Evolutionary conservation across 2,329 filamentous ascomycete genomes (phyloP).

Genomic region (Leptographium lundbergii): DNA sequence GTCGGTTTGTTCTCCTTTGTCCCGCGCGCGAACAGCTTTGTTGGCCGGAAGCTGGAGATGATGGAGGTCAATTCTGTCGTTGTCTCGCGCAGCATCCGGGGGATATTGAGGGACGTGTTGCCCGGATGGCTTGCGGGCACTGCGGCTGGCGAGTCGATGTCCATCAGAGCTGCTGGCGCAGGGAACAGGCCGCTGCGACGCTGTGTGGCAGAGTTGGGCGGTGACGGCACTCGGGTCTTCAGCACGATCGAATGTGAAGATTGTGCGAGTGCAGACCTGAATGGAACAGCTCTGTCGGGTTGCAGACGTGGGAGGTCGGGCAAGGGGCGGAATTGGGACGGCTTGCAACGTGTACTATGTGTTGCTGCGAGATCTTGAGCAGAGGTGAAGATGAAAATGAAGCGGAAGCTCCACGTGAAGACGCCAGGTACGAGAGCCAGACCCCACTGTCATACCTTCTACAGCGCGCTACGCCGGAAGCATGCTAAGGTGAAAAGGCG

Average conservation of each 20-base stretch:
- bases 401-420: not conserved
- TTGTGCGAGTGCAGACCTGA: not conserved
- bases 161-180: constrained; percentile 46
- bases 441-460: not conserved
- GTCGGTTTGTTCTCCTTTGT: constrained; percentile 41
- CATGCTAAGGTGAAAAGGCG: too few species aligned
- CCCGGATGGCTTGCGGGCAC: constrained; percentile 23
- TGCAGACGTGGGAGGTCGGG: not conserved
- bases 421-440: not conserved
- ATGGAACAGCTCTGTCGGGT: not conserved
- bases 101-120: constrained; percentile 32
- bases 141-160: constrained; percentile 33
- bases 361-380: not conserved
- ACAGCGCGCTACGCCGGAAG: not conserved
- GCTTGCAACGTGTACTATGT: not conserved
- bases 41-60: constrained; percentile 64
- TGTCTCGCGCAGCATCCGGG: constrained; percentile 32
- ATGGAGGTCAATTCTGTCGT: constrained; percentile 64
- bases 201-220: not conserved
- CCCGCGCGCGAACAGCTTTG: constrained; percentile 55
- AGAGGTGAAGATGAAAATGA: not conserved
- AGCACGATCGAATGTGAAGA: not conserved
- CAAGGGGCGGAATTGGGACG: not conserved
- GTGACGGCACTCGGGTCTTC: not conserved
- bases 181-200: not conserved